phyloP scores from a whole-genome alignment of 2,329 filamentous ascomycete species.

The Calonectria pseudoreteaudii region DNA sequence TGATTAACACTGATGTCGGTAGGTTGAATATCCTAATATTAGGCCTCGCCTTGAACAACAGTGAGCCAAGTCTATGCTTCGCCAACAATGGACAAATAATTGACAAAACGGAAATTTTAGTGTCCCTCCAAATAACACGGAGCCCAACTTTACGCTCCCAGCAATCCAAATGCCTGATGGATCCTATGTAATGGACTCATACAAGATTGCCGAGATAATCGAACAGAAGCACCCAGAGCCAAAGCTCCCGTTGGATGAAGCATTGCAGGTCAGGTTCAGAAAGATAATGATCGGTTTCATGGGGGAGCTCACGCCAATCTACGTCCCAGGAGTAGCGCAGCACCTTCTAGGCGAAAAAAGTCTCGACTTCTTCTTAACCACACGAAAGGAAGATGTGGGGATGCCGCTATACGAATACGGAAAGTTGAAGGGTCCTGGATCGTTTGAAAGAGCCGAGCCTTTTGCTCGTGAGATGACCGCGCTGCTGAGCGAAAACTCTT shows the following conservation, averaged over 20 bases:
- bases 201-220: slow-evolving; percentile 68
- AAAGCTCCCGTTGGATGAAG: not conserved
- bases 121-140: slow-evolving; percentile 19
- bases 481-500: slow-evolving; percentile 39
- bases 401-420: slow-evolving; percentile 34
- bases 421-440: slow-evolving; percentile 20
- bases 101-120: not conserved
- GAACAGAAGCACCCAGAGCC: slow-evolving; percentile 69
- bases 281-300: slow-evolving; percentile 26
- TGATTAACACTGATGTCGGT: not conserved
- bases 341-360: slow-evolving; percentile 29
- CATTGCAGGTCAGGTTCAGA: slow-evolving; percentile 22
- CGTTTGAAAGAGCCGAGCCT: slow-evolving; percentile 30
- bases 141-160: slow-evolving; percentile 51
- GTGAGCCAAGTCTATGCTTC: not conserved
- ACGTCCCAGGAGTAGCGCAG: slow-evolving; percentile 28
- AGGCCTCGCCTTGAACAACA: slow-evolving; percentile 18
- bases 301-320: slow-evolving; percentile 25
- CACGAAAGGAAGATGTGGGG: slow-evolving; percentile 23
- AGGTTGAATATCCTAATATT: slow-evolving; percentile 34
- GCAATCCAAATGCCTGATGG: slow-evolving; percentile 65
- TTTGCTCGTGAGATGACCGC: slow-evolving; percentile 26
- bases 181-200: slow-evolving; percentile 72
- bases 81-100: not conserved
- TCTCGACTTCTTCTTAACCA: slow-evolving; percentile 24